phyloP scores from a whole-genome alignment of 2,329 filamentous ascomycete genomes.

The Colletotrichum falcatum region DNA sequence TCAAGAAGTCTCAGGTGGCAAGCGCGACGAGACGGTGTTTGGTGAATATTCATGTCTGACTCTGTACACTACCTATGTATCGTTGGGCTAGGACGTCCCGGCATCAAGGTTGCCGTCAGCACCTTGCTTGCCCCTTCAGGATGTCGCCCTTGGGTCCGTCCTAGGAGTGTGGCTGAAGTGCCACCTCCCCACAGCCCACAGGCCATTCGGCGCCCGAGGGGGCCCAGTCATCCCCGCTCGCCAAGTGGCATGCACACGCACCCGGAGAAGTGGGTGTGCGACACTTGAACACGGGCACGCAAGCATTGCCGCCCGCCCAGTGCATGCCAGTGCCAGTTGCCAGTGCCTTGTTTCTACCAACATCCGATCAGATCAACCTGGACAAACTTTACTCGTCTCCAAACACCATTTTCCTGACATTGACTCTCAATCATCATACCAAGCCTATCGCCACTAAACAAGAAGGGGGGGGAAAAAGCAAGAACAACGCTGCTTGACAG shows the following conservation, averaged over 20 bases:
- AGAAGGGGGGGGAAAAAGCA: neutral
- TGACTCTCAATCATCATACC: neutral
- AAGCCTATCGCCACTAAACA: neutral
- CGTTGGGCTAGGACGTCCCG: neutral
- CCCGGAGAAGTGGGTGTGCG: slow-evolving; percentile 22
- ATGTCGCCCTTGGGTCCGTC: neutral
- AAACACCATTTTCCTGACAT: neutral
- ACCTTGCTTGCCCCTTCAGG: neutral
- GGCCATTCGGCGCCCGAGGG: neutral
- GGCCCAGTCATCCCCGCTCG: slow-evolving; percentile 23
- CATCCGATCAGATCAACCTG: neutral
- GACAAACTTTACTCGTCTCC: slow-evolving; percentile 13
- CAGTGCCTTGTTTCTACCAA: slow-evolving; percentile 16
- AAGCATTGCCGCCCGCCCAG: slow-evolving; percentile 3
- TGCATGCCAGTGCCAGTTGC: slow-evolving; percentile 3
- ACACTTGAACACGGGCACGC: slow-evolving; percentile 14
- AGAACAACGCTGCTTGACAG: neutral
- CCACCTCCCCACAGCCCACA: neutral
- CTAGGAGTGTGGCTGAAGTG: neutral
- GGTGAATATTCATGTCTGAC: neutral
- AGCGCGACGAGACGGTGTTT: neutral
- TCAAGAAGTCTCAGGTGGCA: neutral
- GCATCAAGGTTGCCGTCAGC: slow-evolving; percentile 2
- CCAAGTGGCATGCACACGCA: slow-evolving; percentile 38
- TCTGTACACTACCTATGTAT: neutral